Conservation (phyloP, 1,284 basidiomycete species). For the Tilletia caries region DNA sequence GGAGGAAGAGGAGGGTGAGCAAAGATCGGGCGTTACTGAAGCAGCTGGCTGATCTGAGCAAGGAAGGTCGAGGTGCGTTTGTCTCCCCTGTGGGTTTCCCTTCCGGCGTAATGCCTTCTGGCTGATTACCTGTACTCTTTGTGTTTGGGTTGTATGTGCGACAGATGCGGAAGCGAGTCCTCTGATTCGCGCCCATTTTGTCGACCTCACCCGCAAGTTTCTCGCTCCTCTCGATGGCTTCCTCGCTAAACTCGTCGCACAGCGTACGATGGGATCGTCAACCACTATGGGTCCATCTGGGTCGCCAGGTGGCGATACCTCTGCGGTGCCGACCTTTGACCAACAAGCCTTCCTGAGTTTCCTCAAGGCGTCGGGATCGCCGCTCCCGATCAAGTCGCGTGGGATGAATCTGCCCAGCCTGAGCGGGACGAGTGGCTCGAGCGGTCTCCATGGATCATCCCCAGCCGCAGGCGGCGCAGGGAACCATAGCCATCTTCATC, state of each 20-base stretch:
- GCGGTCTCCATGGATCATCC: no score
- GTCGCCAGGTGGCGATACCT: no score
- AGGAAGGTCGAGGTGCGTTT: no score
- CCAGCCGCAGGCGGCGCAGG: no score
- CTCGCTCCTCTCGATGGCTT: no score
- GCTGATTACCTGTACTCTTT: slow-evolving; percentile 1
- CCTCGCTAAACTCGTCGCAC: slow-evolving; percentile 24
- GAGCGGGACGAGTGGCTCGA: no score
- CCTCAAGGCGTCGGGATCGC: slow-evolving; percentile 69
- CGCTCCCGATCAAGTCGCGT: slow-evolving; percentile 42
- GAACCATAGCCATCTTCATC: no score
- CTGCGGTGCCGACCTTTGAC: slow-evolving; percentile 67
- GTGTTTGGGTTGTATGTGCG: slow-evolving; percentile 42
- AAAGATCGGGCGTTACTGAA: slow-evolving; percentile 74
- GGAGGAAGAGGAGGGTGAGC: slow-evolving; percentile 77
- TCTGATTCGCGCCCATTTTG: no score
- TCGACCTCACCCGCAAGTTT: no score
- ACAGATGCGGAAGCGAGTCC: slow-evolving; percentile 32
- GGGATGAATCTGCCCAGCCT: slow-evolving; percentile 24
- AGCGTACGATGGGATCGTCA: slow-evolving; percentile 31
- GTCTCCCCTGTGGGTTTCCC: no score
- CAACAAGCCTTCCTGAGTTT: slow-evolving; percentile 73
- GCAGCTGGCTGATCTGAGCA: slow-evolving; percentile 57
- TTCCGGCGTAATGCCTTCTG: no score
- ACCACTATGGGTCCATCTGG: no score